Evolutionary conservation across 1,139 yeast genomes (phyloP).

Genomic region (Pichia inconspicua): DNA sequence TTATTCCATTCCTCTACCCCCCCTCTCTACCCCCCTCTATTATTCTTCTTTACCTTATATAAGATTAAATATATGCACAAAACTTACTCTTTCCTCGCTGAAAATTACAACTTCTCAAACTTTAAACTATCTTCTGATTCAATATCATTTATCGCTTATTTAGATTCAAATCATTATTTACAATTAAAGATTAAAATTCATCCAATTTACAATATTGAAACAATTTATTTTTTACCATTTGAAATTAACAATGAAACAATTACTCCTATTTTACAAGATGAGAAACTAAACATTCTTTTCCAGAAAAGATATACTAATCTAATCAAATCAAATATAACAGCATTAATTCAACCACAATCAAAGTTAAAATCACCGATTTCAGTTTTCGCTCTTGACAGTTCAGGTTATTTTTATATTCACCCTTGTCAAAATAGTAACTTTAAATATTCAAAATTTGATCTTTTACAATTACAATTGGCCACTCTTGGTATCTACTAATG

Average conservation of each 20-base stretch:
- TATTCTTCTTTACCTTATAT: not conserved
- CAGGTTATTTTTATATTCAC: slow-evolving; percentile 2
- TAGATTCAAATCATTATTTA: not conserved
- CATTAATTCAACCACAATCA: not conserved
- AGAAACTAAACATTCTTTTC: not conserved
- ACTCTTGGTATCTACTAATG: not conserved
- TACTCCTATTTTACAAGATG: not conserved
- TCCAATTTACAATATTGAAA: not conserved
- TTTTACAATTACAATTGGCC: not conserved
- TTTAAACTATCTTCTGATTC: not conserved
- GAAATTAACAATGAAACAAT: not conserved
- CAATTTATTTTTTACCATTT: not conserved
- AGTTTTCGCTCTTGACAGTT: not conserved
- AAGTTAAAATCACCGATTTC: not conserved
- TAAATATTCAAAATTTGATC: not conserved
- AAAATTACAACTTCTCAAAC: not conserved
- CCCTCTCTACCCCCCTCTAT: not conserved
- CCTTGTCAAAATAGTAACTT: slow-evolving; percentile 1
- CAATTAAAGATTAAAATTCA: not conserved
- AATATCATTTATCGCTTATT: not conserved
- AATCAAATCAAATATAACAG: not conserved
- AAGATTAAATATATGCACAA: not conserved
- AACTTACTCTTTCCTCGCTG: not conserved
- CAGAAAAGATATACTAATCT: not conserved
- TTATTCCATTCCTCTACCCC: no score